These are phyloP conservation scores for Ramularia endophylla DNA, from an alignment of 2,329 filamentous ascomycete genomes.

Conservation along the genomic window DNA sequence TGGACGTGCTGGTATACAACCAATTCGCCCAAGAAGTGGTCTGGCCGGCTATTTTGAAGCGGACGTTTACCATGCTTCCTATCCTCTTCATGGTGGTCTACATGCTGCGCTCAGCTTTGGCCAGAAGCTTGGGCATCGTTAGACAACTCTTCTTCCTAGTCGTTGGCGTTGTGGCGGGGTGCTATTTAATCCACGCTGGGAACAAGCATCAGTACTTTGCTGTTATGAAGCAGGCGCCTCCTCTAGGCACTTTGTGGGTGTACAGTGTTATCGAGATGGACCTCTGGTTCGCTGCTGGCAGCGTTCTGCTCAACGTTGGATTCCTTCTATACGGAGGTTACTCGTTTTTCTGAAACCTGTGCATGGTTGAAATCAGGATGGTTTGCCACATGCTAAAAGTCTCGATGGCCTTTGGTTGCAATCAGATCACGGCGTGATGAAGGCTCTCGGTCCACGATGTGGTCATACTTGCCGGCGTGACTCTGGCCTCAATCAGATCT, in stretches of 20 bases:
- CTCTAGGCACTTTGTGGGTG: constrained; percentile 83
- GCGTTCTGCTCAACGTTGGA: constrained; percentile 44
- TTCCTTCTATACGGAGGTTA: constrained; percentile 54
- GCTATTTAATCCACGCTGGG: constrained; percentile 73
- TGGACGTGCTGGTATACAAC: constrained; percentile 72
- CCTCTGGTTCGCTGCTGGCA: constrained; percentile 58
- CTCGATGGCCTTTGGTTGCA: no score
- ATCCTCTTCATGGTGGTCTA: constrained; percentile 42
- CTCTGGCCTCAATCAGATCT: no score
- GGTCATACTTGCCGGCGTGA: no score
- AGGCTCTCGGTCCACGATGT: no score
- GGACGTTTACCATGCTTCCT: constrained; percentile 44
- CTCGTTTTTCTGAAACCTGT: constrained; percentile 18
- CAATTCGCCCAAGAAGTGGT: constrained; percentile 66
- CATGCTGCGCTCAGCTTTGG: constrained; percentile 37
- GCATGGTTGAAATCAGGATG: no score
- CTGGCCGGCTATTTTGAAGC: constrained; percentile 51
- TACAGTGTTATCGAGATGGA: constrained; percentile 89
- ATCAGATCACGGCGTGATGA: no score
- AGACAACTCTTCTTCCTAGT: constrained; percentile 56
- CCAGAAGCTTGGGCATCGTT: constrained; percentile 39
- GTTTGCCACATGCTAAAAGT: no score
- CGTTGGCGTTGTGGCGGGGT: constrained; percentile 58
- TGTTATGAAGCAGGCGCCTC: constrained; percentile 88
- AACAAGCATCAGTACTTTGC: constrained; percentile 77